Base-by-base conservation (phyloP, 768 basidiomycete genomes). In the Boletus tomentosulus region DNA sequence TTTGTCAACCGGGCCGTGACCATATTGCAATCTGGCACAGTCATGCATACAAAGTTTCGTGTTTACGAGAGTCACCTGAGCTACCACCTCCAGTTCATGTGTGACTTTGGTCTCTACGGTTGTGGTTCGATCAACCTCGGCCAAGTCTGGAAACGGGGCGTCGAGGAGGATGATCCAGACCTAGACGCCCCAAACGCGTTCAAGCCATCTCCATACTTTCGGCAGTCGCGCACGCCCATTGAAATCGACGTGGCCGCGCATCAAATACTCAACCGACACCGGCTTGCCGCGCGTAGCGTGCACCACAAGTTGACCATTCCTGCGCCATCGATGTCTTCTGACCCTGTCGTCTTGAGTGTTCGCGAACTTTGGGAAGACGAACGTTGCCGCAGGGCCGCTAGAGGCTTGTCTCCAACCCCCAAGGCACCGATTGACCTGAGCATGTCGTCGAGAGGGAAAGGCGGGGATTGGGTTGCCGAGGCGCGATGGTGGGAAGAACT, bases 311-410 rank as follows among this genome's bases (percentile, higher is more conserved):
- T 86, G 42, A 57, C 67, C 27, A 89, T 93, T 55, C 82, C 86
- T 51, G 70, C 77, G 31, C 71, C 80, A 19, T 62, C 73, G 39
- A 60, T 78, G 15, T 66, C 83, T 51, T 58, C 77, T 11, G 89
- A 90, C 60, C 91, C 89, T 42, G 78, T 96, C 27, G 88, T 99
- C 6, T 76, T 85, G 39, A 86, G 92, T 62, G 89, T 98, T 44
- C 85, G 90, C 57, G 96, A 98, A 71, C 76, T 98, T 2, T 99
- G 96, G 96, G 91, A 95, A 48, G 94, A 98, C 62, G 96, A 99
- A 71, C 82, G 89, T n/a, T 76, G 77, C 11, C 82, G 93, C 9
- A 78, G 95, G 19, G 67, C 70, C 25, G 76, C 76, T 4, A 80
- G 78, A 33, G 92, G 92, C 1, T 76, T 94, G 33, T 65, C 80